These are phyloP conservation scores for Mitragyna speciosa DNA, from an alignment of 257 asterid species.

Conservation along the genomic window DNA sequence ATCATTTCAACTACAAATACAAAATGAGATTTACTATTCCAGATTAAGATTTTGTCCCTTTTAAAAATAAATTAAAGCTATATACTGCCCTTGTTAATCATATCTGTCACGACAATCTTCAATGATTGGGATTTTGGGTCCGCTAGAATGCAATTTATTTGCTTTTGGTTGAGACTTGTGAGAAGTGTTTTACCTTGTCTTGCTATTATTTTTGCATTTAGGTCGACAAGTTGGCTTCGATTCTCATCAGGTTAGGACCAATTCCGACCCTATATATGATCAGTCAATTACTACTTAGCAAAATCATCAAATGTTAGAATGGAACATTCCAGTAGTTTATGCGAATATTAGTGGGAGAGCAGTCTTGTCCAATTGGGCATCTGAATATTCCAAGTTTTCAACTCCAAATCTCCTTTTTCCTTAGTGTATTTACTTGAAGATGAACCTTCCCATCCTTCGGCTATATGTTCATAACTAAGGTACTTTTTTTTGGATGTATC, in stretches of 20 bases:
- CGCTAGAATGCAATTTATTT: neutral
- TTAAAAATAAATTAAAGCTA: no score
- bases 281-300: neutral
- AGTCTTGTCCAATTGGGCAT: neutral
- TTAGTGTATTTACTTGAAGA: neutral
- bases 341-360: neutral
- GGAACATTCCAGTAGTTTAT: neutral
- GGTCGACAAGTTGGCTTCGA: neutral
- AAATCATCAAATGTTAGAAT: neutral
- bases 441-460: neutral
- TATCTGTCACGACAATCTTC: no score
- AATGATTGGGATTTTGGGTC: neutral
- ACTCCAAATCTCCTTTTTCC: neutral
- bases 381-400: slow-evolving; percentile 6
- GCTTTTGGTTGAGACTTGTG: neutral
- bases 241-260: neutral
- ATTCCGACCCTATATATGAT: neutral
- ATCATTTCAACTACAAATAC: neutral
- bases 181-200: neutral
- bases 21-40: neutral
- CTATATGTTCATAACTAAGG: neutral
- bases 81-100: no score
- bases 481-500: neutral
- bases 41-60: no score
- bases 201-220: neutral